phyloP scores from a whole-genome alignment of 257 asterid genomes.

The Forsythia suspensa region DNA sequence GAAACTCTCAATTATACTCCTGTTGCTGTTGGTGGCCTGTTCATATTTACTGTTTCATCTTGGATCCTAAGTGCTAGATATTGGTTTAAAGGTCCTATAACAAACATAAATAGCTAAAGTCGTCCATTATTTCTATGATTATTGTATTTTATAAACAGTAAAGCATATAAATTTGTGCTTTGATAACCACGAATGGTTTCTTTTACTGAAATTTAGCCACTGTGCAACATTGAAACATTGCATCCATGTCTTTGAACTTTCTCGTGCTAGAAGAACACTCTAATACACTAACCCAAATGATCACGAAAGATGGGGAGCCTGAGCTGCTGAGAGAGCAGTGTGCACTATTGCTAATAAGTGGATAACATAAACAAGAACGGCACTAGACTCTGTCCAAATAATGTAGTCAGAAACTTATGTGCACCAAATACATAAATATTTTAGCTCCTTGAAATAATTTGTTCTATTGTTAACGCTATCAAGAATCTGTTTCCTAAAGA shows the following conservation, averaged over 20 bases:
- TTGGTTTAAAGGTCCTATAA: slow-evolving; percentile 93
- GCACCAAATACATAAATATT: background rate
- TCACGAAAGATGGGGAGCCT: background rate
- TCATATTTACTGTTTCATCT: slow-evolving; percentile 52
- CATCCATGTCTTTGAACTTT: background rate
- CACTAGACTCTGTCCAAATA: background rate
- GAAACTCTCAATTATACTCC: slow-evolving; percentile 93
- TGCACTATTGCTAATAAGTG: background rate
- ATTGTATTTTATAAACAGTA: background rate
- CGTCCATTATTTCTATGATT: background rate
- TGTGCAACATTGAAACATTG: background rate
- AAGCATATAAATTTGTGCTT: background rate
- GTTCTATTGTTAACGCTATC: background rate
- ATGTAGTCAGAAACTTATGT: background rate
- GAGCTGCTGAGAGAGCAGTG: background rate
- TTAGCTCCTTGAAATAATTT: background rate
- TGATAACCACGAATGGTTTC: background rate
- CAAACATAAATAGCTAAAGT: slow-evolving; percentile 49
- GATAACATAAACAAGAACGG: background rate
- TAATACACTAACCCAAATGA: background rate
- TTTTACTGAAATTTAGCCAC: background rate
- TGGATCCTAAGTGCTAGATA: slow-evolving; percentile 85
- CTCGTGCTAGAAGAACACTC: background rate
- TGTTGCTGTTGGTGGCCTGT: slow-evolving; percentile 88
- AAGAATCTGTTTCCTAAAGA: background rate